Evolutionary conservation across 768 basidiomycete species (phyloP).

Genomic region (Lepiota brunneoincarnata): DNA sequence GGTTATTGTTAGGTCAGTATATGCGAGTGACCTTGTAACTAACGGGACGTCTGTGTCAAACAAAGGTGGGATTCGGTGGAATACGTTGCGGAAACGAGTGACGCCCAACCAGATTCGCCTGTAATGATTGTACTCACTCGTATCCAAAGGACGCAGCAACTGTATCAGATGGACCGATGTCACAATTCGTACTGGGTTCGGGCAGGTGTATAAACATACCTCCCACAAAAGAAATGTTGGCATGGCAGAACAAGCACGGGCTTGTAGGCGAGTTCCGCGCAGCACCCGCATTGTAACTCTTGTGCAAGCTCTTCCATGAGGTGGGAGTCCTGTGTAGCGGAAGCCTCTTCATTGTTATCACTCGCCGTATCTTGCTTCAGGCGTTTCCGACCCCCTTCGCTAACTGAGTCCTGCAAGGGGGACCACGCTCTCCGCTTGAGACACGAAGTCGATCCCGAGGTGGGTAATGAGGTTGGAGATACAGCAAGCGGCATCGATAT

Average conservation of each 20-base stretch:
- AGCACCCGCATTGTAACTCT: conserved; percentile 85
- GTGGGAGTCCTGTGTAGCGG: conserved; percentile 15
- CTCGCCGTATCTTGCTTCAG: conserved; percentile 43
- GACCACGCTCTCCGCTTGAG: conserved; percentile 63
- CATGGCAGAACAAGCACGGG: conserved; percentile 83
- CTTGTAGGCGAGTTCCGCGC: conserved; percentile 75
- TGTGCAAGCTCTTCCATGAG: conserved; percentile 64
- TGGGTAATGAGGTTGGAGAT: conserved; percentile 10
- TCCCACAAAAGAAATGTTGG: conserved; percentile 91
- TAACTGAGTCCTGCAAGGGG: conserved; percentile 49
- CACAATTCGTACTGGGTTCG: conserved; percentile 1
- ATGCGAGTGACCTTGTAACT: background rate
- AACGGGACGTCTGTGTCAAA: background rate
- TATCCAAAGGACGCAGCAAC: conserved; percentile 83
- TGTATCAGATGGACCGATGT: conserved; percentile 24
- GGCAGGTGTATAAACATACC: conserved; percentile 39
- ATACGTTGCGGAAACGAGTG: no score
- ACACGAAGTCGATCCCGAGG: conserved; percentile 16
- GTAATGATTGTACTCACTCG: conserved; percentile 51
- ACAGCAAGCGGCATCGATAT: background rate
- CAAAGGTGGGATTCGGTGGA: no score
- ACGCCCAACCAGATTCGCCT: no score
- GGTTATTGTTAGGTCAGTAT: conserved; percentile 12
- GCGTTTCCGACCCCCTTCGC: conserved; percentile 55
- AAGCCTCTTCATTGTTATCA: background rate